These are phyloP conservation scores for Ambrosia hybrid DNA, from an alignment of 140 eudicot genomes.

Conservation along the genomic window DNA sequence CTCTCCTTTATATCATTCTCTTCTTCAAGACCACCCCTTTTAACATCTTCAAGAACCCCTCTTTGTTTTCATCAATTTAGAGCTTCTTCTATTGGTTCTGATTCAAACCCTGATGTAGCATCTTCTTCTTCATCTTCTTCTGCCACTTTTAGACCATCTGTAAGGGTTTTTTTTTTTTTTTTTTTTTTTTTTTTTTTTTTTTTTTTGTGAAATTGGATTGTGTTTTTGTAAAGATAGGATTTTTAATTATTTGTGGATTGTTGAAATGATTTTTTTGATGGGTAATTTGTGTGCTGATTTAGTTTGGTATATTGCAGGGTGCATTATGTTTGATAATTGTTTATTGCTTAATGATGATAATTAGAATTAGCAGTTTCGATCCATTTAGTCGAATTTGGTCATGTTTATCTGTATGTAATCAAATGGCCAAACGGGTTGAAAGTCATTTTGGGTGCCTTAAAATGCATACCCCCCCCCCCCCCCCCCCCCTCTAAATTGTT, in stretches of 20 bases:
- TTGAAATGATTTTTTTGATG: slow-evolving; percentile 2
- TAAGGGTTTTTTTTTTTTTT: slow-evolving; percentile 28
- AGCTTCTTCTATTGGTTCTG: slow-evolving; percentile 43
- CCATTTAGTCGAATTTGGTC: background rate
- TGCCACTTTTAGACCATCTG: slow-evolving; percentile 42
- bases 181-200: no score
- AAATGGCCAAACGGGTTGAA: background rate
- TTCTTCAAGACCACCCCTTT: slow-evolving; percentile 34
- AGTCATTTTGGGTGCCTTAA: background rate
- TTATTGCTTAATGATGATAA: slow-evolving; percentile 19
- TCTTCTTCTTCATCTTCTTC: slow-evolving; percentile 29
- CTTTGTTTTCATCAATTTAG: slow-evolving; percentile 40
- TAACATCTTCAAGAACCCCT: slow-evolving; percentile 24
- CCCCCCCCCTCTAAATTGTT: no score
- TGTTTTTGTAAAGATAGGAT: no score
- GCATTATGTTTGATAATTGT: slow-evolving; percentile 16
- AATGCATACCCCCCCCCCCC: background rate
- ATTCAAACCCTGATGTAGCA: slow-evolving; percentile 51
- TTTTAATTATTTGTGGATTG: background rate
- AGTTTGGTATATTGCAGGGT: slow-evolving; percentile 10
- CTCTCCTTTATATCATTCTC: slow-evolving; percentile 41
- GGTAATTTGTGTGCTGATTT: slow-evolving; percentile 4
- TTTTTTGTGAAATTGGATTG: no score
- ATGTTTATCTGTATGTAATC: background rate
- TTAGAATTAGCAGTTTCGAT: background rate